Evolutionary conservation across 2,329 filamentous ascomycete genomes (phyloP).

Genomic region (Albophoma yamanashiensis): DNA sequence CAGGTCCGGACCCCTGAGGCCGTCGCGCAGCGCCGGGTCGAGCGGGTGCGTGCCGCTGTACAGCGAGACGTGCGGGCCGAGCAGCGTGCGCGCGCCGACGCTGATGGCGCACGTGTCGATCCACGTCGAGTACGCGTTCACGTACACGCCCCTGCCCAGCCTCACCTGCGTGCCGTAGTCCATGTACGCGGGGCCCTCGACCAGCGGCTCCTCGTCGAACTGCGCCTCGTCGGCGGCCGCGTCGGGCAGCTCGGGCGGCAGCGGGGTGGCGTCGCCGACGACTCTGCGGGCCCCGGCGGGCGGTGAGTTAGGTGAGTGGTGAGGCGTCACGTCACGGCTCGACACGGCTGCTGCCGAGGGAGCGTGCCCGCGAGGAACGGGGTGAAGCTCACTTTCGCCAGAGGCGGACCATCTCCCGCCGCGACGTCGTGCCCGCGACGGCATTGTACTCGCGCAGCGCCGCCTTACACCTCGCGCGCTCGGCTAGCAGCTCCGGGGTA

Average conservation of each 20-base stretch:
- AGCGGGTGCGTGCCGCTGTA: constrained; percentile 69
- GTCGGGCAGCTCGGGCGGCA: neutral
- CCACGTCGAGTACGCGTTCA: constrained; percentile 66
- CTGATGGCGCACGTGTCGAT: constrained; percentile 67
- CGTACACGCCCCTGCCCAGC: constrained; percentile 55
- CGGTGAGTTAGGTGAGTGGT: neutral
- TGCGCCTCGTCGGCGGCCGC: neutral
- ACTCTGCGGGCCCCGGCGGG: neutral
- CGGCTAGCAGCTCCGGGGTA: neutral
- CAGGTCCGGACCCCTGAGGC: constrained; percentile 61
- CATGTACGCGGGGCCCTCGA: neutral
- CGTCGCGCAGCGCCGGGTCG: constrained; percentile 64
- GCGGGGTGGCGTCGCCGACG: neutral
- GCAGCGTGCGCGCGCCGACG: constrained; percentile 65
- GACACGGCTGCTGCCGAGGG: neutral
- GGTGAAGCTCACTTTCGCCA: neutral
- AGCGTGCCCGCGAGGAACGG: neutral
- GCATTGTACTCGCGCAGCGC: neutral
- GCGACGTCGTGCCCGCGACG: neutral
- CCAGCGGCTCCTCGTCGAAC: neutral
- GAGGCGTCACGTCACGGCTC: neutral
- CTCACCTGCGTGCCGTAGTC: constrained; percentile 25
- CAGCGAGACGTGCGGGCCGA: constrained; percentile 70
- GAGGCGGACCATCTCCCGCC: neutral
- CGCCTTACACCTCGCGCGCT: neutral